Base-by-base conservation (phyloP, 2,329 filamentous ascomycete genomes). In the Fusarium sp. region DNA sequence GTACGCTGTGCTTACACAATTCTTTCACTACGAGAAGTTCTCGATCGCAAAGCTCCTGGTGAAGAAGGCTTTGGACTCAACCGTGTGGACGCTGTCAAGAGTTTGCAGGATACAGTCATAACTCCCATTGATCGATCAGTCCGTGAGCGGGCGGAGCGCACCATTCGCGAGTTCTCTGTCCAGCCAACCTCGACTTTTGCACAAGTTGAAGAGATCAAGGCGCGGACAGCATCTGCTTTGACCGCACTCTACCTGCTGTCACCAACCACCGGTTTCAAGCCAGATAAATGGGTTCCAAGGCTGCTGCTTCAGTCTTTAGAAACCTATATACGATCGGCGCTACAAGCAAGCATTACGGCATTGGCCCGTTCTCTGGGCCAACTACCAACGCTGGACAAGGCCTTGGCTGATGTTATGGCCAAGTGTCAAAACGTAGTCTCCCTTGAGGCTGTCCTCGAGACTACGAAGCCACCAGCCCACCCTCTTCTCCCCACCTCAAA, bases 361-460 rank as follows among this genome's bases (percentile, higher is more conserved):
- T 85, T 99, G 14, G 87, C 92, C 3, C 87, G 94, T 27, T 91
- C 93, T 1, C 86, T 99, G 20, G 91, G 92, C 7, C 93, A 94
- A 64, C 86, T 98, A 5, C 93, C 95, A 0, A 92, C 89, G 0
- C 86, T 98, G 35, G 95, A 98, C 52, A 89, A 94, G 56, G 92
- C 94, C 0, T 86, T 98, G 3, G 85, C 89, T 20, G 96, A 98
- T 76, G 90, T 97, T 27, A 93, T 93, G 11, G 90, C 91, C 9
- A 88, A 93, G 49, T 98, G 95, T 79, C 95, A 97, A 79, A 97
- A 97, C 77, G 90, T 98, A 42, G 90, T 97, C n/a, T 94, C 94
- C 0, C 84, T 98, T 5, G 94, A 97, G 83, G 85, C 90, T 3
- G 88, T 98, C 4, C 89, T 98, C 11, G 89, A 90, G 54, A 84